Evolutionary conservation across 441 rosid species (phyloP).

Genomic region (Adansonia grandidieri): DNA sequence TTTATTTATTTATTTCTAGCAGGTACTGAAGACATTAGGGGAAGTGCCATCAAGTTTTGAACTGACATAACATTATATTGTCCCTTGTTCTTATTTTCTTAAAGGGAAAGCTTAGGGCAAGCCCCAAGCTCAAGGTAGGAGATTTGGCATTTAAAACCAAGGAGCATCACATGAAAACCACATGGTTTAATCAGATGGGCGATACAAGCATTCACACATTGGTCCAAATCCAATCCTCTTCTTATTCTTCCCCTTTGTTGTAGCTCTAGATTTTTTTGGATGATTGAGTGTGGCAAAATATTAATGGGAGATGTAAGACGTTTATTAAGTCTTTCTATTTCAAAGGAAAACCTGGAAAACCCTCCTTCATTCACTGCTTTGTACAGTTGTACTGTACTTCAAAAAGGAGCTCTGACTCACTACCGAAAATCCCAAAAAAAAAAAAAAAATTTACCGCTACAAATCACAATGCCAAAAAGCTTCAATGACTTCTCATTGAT

Average conservation of each 20-base stretch:
- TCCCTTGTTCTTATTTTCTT: conserved; percentile 1
- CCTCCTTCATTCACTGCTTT: not conserved
- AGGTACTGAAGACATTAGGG: not conserved
- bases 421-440: too few relatives aligned
- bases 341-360: conserved; percentile 4
- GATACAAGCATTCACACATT: conserved; percentile 10
- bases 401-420: too few relatives aligned
- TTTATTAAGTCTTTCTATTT: conserved; percentile 13
- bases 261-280: conserved; percentile 23
- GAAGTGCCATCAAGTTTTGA: not conserved
- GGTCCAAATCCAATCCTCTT: not conserved
- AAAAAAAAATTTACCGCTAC: too few relatives aligned
- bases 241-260: not conserved
- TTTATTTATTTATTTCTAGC: too few relatives aligned
- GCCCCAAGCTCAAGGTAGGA: not conserved
- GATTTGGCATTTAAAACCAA: conserved; percentile 28
- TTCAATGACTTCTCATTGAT: conserved; percentile 11
- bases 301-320: conserved; percentile 25
- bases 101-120: conserved; percentile 7
- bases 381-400: too few relatives aligned
- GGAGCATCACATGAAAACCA: conserved; percentile 34
- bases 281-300: conserved; percentile 2
- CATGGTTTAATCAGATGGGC: conserved; percentile 32
- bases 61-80: conserved; percentile 2
- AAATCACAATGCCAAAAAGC: not conserved